Conservation (phyloP, 73 alveolate species). For the Paramecium bursaria region DNA sequence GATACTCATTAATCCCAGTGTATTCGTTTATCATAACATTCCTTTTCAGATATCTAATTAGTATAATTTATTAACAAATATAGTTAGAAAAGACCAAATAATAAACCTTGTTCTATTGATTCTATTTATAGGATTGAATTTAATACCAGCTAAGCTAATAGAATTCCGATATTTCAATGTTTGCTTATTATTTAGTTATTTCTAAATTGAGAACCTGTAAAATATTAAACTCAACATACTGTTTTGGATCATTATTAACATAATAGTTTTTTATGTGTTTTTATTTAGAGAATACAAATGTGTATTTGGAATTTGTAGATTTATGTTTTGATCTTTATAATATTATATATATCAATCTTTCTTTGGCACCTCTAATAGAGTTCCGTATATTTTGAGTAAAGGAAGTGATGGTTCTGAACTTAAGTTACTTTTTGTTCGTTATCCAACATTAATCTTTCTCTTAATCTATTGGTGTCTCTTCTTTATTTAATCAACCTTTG, state of each 20-base stretch:
- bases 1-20: conserved; percentile 1
- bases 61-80: not conserved
- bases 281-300: not conserved
- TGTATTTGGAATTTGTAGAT: conserved; percentile 13
- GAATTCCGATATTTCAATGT: conserved; percentile 62
- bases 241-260: not conserved
- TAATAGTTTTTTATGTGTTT: not conserved
- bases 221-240: not conserved
- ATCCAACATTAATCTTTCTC: not conserved
- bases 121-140: not conserved
- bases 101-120: conserved; percentile 19
- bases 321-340: conserved; percentile 49
- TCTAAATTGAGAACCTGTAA: not conserved
- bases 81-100: not conserved
- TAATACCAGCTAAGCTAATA: conserved; percentile 36
- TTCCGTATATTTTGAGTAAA: conserved; percentile 33
- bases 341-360: not conserved
- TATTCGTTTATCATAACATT: conserved; percentile 27
- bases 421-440: not conserved
- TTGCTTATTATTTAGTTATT: conserved; percentile 3
- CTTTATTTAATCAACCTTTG: not conserved
- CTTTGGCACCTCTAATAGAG: no score
- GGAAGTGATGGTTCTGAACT: not conserved
- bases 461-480: not conserved
- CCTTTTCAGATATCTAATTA: conserved; percentile 5